Evolutionary conservation across 352 stramenopile species (phyloP), one percentile per base, ranked within the genome.

Genomic region (Pythium aphanidermatum): DNA sequence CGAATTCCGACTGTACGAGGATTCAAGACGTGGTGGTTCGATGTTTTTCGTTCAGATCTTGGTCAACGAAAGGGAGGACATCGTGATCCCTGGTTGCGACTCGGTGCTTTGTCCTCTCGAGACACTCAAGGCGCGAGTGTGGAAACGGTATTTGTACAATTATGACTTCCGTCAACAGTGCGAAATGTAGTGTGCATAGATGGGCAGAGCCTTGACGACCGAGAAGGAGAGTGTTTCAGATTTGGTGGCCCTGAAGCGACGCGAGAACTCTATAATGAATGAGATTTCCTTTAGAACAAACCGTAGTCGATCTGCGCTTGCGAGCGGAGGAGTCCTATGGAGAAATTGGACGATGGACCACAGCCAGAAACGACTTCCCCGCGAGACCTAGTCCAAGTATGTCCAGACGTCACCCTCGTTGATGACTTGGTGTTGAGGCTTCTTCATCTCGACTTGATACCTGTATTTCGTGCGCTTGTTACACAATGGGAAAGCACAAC

Each of bases 1-100:
- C 27, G 74, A 82, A 38, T 87, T 92, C 50, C 72, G 74, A 3
- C 38, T 91, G 28, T 83, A 56, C 37, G 42, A 31, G 32, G 23
- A 38, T 42, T 19, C 53, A 39, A 25, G 51, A 51, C 16, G 31
- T 49, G 2, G 8, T 37, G 3, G 25, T 60, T 10, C 30, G 30
- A 7, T 24, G 14, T 60, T 58, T 19, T 55, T 56, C 38, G 54
- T 72, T 13, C 63, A 72, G 41, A 45, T 69, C 23, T 41, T 72
- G 16, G 55, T 72, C 32, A 72, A 68, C 40, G 63, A 72, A 32
- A 51, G 65, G 39, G 9, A 58, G 51, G 27, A 65, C 32, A 29
- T 65, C 13, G 49, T 32, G 9, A 31, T 83, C 10, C 63, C 68
- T 2, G 70, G 74, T 10, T 86, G 74, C 21, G 58, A 54, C 33